Percentiles rank a stretch among this genome's conserved stretches.
Evolutionary conservation across 495 filamentous ascomycete species (phyloP).

Genomic region (Cudoniella acicularis): DNA sequence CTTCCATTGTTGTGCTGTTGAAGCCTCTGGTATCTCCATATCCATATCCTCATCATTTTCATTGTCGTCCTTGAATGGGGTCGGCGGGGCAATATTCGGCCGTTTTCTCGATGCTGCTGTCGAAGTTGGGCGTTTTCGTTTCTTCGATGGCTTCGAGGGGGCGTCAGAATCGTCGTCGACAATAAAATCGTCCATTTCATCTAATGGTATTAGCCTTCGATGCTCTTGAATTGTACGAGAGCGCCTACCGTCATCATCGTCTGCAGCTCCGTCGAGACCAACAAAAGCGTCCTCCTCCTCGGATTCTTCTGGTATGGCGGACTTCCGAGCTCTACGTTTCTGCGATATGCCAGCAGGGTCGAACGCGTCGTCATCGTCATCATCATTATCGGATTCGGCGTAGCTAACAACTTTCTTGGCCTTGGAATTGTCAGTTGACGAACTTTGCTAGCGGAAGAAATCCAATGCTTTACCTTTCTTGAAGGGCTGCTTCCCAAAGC

Average conservation of each 20-base stretch:
- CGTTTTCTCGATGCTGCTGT: slow-evolving; percentile 54
- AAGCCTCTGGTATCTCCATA: slow-evolving; percentile 54
- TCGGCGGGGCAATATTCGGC: slow-evolving; percentile 45
- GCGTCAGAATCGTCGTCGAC: slow-evolving; percentile 83
- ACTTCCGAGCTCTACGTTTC: slow-evolving; percentile 28
- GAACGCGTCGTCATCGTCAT: slow-evolving; percentile 52
- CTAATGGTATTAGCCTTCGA: slow-evolving; percentile 3
- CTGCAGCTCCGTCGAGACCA: slow-evolving; percentile 46
- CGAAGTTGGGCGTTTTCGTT: slow-evolving; percentile 61
- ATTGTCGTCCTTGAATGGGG: slow-evolving; percentile 31
- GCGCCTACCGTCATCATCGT: slow-evolving; percentile 61
- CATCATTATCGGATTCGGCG: slow-evolving; percentile 60
- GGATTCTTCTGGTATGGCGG: slow-evolving; percentile 49
- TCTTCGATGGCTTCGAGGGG: slow-evolving; percentile 51
- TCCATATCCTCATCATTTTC: slow-evolving; percentile 43
- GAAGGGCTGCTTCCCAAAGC: slow-evolving; percentile 51
- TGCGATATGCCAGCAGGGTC: slow-evolving; percentile 42
- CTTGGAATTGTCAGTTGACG: slow-evolving; percentile 16
- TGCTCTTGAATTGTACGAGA: background rate
- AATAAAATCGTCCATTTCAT: slow-evolving; percentile 82
- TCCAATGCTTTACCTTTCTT: slow-evolving; percentile 46
- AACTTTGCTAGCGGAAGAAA: background rate
- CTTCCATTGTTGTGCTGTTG: slow-evolving; percentile 80
- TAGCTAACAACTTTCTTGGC: slow-evolving; percentile 56
- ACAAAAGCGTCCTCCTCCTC: slow-evolving; percentile 70